Evolutionary conservation across 2,329 filamentous ascomycete species (phyloP).

Genomic region (Atkinsonella hypoxylon): DNA sequence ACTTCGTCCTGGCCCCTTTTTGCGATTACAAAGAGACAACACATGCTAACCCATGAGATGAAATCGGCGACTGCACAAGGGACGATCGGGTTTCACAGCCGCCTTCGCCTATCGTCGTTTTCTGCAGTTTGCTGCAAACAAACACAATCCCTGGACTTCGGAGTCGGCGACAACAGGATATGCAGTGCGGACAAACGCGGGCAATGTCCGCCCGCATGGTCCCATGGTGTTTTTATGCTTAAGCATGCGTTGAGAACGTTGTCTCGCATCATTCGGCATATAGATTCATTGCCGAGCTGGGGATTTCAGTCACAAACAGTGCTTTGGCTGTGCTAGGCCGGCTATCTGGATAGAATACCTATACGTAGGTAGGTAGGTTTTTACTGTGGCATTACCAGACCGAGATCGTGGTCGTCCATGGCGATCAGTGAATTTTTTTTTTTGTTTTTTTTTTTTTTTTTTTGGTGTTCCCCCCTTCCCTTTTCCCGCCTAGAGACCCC

Average conservation of each 20-base stretch:
- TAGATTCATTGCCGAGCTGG: neutral
- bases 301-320: neutral
- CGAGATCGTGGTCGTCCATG: neutral
- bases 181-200: neutral
- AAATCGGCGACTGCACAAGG: neutral
- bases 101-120: neutral
- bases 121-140: neutral
- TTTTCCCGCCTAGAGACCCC: too few species aligned
- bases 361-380: neutral
- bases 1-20: too few species aligned
- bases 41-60: too few species aligned
- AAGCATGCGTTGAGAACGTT: neutral
- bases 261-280: neutral
- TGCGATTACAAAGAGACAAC: too few species aligned
- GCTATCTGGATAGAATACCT: neutral
- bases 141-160: neutral
- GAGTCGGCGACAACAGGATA: neutral
- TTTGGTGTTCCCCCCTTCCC: too few species aligned
- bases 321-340: neutral
- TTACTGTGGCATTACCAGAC: neutral
- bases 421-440: too few species aligned
- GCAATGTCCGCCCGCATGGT: neutral
- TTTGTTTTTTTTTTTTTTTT: too few species aligned
- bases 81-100: neutral
- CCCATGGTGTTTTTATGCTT: neutral